Base-by-base conservation (phyloP, 2,329 filamentous ascomycete genomes). In the Biscogniauxia marginata region DNA sequence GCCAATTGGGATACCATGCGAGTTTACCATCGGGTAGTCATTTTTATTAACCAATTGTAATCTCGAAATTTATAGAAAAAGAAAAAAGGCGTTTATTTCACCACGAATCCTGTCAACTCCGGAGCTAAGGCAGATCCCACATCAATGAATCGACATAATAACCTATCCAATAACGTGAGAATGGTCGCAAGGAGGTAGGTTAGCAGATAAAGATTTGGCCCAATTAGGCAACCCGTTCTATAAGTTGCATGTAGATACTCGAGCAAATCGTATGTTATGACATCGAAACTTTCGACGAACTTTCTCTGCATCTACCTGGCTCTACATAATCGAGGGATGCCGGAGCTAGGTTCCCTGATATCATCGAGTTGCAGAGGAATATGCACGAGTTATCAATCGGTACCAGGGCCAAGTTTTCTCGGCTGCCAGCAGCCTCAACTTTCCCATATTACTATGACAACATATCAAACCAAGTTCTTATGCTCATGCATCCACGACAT, bases 341-440 rank as follows among this genome's bases (percentile, higher is more conserved):
- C 30, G 30, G 30, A 39, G 13, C 13, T 16, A 39, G n/a, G 11
- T 39, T 39, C 11, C 30, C 30, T 39, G 11, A 39, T 39, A 39
- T 39, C 30, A 34, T 34, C 30, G 13, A 39, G 30, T 16, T 39
- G 13, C 30, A 39, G 30, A 16, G 30, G 30, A 49, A 51, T 58
- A 46, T 46, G 54, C 56, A 61, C 56, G 47, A 59, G 62, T 62
- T 62, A 59, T 53, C 58, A 61, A 53, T 50, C 53, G 60, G 58
- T 48, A 59, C 52, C 39, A 25, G 21, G 54, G 52, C 52, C 54
- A 57, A n/a, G n/a, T n/a, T 56, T 52, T 59, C 55, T 49, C 53
- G 60, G 60, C 59, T 68, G 65, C 65, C 61, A 61, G 64, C 60
- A 65, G 67, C 67, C 65, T 68, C 57, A 55, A 67, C 57, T 58